Percentiles rank a stretch among this genome's conserved stretches.
These are phyloP conservation scores for Blastocystis sp. DNA, from an alignment of 352 stramenopile species.

Conservation along the genomic window DNA sequence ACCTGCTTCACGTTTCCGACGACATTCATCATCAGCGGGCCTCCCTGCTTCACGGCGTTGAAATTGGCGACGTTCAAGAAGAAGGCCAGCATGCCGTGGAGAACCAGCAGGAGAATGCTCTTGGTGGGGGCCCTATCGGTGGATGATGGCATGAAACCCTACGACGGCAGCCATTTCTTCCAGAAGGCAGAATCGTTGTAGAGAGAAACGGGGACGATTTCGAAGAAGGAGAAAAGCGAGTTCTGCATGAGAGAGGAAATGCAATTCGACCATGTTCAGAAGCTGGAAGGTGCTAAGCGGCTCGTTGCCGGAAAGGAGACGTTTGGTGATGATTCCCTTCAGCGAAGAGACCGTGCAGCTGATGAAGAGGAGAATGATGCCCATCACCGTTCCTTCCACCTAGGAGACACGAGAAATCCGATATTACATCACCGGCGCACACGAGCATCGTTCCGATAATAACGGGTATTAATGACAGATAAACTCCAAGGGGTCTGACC, in stretches of 20 bases:
- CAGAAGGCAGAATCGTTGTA: constrained; percentile 48
- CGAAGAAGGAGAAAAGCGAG: constrained; percentile 17
- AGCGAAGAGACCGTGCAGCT: constrained; percentile 39
- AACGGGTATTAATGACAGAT: constrained; percentile 49
- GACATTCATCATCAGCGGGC: constrained; percentile 49
- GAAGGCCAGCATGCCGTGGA: constrained; percentile 53
- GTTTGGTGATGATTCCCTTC: constrained; percentile 55
- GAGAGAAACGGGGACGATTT: constrained; percentile 34
- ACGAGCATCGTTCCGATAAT: constrained; percentile 56
- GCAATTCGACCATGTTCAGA: not conserved
- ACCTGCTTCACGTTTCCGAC: constrained; percentile 56
- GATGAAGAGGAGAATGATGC: constrained; percentile 18
- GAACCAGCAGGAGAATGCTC: not conserved
- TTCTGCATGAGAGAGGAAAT: not conserved
- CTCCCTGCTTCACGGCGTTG: constrained; percentile 41
- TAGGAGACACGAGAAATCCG: not conserved
- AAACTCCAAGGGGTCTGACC: constrained; percentile 30
- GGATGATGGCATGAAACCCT: not conserved
- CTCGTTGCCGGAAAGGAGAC: constrained; percentile 24
- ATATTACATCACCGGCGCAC: constrained; percentile 48
- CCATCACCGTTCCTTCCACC: constrained; percentile 11
- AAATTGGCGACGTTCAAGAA: constrained; percentile 51
- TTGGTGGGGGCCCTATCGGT: not conserved
- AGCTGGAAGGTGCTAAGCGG: constrained; percentile 40
- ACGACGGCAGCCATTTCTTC: constrained; percentile 24